Base-by-base conservation (phyloP, 2,329 filamentous ascomycete species). In the Thielaviopsis punctulata region DNA sequence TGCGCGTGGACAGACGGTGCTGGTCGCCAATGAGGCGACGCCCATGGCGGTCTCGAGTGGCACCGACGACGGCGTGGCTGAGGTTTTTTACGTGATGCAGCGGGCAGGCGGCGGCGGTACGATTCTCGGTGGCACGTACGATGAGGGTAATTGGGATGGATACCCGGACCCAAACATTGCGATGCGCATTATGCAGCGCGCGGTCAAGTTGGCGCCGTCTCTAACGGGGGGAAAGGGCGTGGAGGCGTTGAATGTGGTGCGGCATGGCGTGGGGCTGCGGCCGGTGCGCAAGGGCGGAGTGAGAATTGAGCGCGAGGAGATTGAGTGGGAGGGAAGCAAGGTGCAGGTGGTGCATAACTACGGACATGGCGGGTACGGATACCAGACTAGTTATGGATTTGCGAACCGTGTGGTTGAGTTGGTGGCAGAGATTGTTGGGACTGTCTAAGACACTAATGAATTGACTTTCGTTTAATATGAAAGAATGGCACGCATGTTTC, bases 61-160 rank as follows among this genome's bases (percentile, higher is more conserved):
- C 43, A 84, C 79, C 0, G 82, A 87, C 48, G 84, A 92, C 60
- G 81, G 77, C 2, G 68, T 72, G 0, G 80, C 82, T 30, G 88
- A 95, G 65, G 69, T 81, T 4, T 69, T 77, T 54, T 95, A 95
- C 63, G 73, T 84, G 47, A 95, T 95, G 88, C 80, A 79, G 60
- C 76, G 89, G 24, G 85, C 88, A 1, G 75, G 73, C 0, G 76
- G 76, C n/a, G 89, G 88, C 19, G 89, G 89, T 10, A 92, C 86
- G 0, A 73, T 95, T 43, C 69, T 95, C 2, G 89, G 88, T n/a
- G 89, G 89, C 2, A 90, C 82, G 46, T 85, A 93, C 60, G 81
- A 88, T 63, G 77, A 82, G 59, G 75, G 80, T 24, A 83, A 80
- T 60, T 94, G 86, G 86, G 84, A 92, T 58, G 75, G 79, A 36